phyloP scores from a whole-genome alignment of 1,139 yeast species.

The Lodderomyces jiufengensis region DNA sequence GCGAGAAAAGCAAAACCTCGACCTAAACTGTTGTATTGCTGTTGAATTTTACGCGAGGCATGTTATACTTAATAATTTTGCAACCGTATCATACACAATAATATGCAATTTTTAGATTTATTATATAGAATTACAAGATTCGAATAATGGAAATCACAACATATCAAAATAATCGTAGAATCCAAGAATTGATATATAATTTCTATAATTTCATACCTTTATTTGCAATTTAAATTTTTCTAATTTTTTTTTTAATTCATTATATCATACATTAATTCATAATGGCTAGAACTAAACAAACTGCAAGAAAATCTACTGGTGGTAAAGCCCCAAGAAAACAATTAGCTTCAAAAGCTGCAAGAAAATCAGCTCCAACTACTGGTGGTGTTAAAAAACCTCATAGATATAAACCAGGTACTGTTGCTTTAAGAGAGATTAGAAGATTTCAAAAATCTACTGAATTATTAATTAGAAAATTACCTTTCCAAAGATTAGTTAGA shows the following conservation, averaged over 20 bases:
- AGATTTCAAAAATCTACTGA: slow-evolving; percentile 98
- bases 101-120: too few species aligned
- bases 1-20: too few species aligned
- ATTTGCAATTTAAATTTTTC: background rate
- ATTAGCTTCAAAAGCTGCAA: slow-evolving; percentile 98
- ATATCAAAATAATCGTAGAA: background rate
- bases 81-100: too few species aligned
- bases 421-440: slow-evolving; percentile 98
- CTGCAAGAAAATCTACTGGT: slow-evolving; percentile 98
- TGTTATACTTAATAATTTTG: too few species aligned
- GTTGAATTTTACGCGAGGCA: too few species aligned
- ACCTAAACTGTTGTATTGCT: too few species aligned
- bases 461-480: slow-evolving; percentile 92
- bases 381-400: slow-evolving; percentile 99
- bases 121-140: too few species aligned
- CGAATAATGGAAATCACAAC: too few species aligned
- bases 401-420: slow-evolving; percentile 99
- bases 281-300: slow-evolving; percentile 99
- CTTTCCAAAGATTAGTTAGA: slow-evolving; percentile 97
- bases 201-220: too few species aligned
- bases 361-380: slow-evolving; percentile 96
- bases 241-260: background rate
- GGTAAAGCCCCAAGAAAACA: slow-evolving; percentile 99
- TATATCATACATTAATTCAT: slow-evolving; percentile 11
- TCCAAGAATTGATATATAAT: too few species aligned